A percentile compares a stretch with the other conserved stretches of the same genome.
These are phyloP conservation scores for Rhodotorula sp. DNA, from an alignment of 1,284 basidiomycete genomes.

Conservation along the genomic window DNA sequence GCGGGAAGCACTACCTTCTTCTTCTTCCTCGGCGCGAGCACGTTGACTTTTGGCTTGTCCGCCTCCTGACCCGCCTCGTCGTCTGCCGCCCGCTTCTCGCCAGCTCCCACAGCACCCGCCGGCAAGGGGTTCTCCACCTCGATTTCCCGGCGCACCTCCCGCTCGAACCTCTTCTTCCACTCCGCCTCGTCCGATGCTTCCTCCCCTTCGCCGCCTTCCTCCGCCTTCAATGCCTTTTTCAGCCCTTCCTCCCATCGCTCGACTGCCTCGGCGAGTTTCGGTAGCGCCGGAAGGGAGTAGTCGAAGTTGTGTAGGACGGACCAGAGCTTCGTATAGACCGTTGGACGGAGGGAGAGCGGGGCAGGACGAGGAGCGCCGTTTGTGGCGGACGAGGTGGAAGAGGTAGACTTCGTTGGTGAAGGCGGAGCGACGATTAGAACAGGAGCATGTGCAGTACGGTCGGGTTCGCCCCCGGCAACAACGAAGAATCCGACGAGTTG, in stretches of 20 bases:
- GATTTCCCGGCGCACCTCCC: constrained; percentile 2
- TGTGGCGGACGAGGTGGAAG: not conserved
- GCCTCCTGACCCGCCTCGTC: constrained; percentile 4
- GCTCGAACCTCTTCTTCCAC: constrained; percentile 2
- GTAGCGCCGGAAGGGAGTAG: constrained; percentile 24
- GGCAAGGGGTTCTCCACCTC: constrained; percentile 9
- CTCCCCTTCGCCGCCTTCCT: not conserved
- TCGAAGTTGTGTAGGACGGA: constrained; percentile 43
- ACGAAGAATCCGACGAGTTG: constrained; percentile 87
- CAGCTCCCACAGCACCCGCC: not conserved
- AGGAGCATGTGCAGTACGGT: not conserved
- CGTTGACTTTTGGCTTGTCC: constrained; percentile 31
- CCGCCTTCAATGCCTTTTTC: not conserved
- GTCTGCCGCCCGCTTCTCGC: not conserved
- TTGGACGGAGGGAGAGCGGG: constrained; percentile 30
- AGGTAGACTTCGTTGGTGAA: not conserved
- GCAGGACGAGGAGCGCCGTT: not conserved
- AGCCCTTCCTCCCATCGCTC: constrained; percentile 27
- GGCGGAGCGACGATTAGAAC: too few relatives aligned
- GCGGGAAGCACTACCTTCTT: constrained; percentile 22
- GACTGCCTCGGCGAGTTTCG: not conserved
- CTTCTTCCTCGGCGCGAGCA: constrained; percentile 42
- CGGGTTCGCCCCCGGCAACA: constrained; percentile 47
- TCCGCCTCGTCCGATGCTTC: constrained; percentile 5
- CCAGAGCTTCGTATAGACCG: constrained; percentile 42